These are phyloP conservation scores for Claviceps cyperi DNA, from an alignment of 2,329 filamentous ascomycete species.

Conservation along the genomic window DNA sequence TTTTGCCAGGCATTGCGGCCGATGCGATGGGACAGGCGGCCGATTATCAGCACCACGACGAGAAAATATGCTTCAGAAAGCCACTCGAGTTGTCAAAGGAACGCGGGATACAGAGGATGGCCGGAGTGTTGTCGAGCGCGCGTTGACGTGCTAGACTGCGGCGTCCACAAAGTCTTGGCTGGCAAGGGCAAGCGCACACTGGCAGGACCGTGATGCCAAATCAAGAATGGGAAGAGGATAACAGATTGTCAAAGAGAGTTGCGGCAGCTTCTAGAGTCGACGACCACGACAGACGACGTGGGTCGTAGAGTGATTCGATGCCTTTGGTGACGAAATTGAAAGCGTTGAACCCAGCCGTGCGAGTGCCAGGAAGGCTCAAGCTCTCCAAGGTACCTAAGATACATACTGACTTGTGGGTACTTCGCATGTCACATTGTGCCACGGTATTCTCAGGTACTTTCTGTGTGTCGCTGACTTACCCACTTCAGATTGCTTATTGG, in stretches of 20 bases:
- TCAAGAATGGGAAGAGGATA: background rate
- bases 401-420: slow-evolving; percentile 8
- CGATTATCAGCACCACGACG: background rate
- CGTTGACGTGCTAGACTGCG: slow-evolving; percentile 3
- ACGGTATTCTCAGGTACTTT: slow-evolving; percentile 11
- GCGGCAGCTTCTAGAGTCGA: background rate
- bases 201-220: background rate
- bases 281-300: background rate
- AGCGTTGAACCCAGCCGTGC: background rate
- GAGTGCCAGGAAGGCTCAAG: slow-evolving; percentile 16
- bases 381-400: slow-evolving; percentile 11
- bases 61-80: background rate
- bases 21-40: slow-evolving; percentile 1
- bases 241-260: slow-evolving; percentile 3
- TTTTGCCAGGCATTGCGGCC: slow-evolving; percentile 53
- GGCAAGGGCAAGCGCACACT: slow-evolving; percentile 4
- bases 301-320: slow-evolving; percentile 3
- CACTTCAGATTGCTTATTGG: slow-evolving; percentile 3
- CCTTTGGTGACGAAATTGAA: background rate
- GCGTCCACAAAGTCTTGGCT: slow-evolving; percentile 2
- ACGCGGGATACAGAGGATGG: background rate
- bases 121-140: background rate
- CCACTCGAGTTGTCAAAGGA: background rate
- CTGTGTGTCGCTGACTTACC: background rate
- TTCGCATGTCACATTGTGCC: background rate